Evolutionary conservation across 331 rosid species (phyloP), one percentile per base, ranked within the genome.

Genomic region (Pyracantha coccinea): DNA sequence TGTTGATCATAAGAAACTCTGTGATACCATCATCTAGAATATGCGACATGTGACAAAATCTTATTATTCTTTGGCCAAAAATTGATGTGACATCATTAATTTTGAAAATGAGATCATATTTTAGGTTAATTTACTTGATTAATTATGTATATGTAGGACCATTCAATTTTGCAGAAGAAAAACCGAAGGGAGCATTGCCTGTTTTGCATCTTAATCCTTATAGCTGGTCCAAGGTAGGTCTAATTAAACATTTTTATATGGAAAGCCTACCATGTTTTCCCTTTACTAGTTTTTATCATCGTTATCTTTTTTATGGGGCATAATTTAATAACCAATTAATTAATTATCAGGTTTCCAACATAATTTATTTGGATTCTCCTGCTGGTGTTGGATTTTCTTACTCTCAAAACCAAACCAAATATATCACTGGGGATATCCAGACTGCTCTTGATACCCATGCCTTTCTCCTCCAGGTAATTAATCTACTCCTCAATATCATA

Each of bases 351-450:
- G 90, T 86, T 71, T 86, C 90, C 16, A 86, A 65, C 66, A 79
- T 86, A 1, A 78, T 86, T 54, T 86, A 86, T 79, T 77, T 86
- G 81, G 90, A 86, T 75, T 81, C 90, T 55, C 90, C 90, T 3
- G 75, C 79, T 55, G 90, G 88, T 14, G 88, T 84, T 41, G 90
- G 90, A 62, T 77, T 86, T 68, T 86, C 90, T 24, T 86, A 81
- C 77, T 74, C 83, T 5, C 53, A 38, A 73, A 72, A 84, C 55
- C 8, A 58, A 31, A 55, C 75, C 58, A 47, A 74, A 38, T 82
- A 84, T 76, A 63, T 3, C 20, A 86, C 90, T 0, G 90, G 90
- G 32, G 90, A 84, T 32, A 25, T 72, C 0, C 77, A 86, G 77
- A 86, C 90, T 44, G 86, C 90, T 35, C 57, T 60, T 29, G 90